Evolutionary conservation across 192 early-diverging fungal species (phyloP).

Genomic region (Entomortierella beljakovae): DNA sequence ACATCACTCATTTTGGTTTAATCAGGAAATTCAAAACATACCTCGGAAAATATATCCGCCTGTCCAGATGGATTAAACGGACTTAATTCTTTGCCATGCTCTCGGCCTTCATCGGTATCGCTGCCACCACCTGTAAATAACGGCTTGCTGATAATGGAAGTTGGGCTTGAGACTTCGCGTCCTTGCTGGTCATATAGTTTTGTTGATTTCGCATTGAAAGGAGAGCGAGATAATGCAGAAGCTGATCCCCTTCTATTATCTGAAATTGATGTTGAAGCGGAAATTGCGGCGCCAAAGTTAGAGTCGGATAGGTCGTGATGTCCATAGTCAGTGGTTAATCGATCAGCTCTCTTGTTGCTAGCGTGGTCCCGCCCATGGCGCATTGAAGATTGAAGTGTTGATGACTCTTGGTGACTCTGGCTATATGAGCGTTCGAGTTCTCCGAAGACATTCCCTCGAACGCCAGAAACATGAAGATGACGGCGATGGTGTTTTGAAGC

Average conservation of each 20-base stretch:
- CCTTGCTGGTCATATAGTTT: conserved; percentile 15
- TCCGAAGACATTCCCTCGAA: conserved; percentile 46
- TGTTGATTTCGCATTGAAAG: conserved; percentile 24
- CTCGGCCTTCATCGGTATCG: conserved; percentile 5
- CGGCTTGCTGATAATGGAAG: conserved; percentile 11
- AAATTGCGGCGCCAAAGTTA: background rate
- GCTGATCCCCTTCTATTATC: conserved; percentile 9
- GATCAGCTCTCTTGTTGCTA: conserved; percentile 7
- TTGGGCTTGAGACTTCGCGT: conserved; percentile 10
- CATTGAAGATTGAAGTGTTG: background rate
- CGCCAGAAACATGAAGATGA: conserved; percentile 19
- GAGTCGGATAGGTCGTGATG: background rate
- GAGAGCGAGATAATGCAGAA: conserved; percentile 10
- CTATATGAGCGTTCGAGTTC: conserved; percentile 49
- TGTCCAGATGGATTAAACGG: background rate
- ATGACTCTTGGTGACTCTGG: conserved; percentile 10
- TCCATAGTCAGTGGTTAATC: background rate
- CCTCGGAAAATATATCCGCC: conserved; percentile 15
- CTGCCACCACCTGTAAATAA: conserved; percentile 14
- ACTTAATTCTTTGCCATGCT: background rate
- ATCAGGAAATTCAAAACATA: conserved; percentile 8
- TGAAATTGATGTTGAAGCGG: conserved; percentile 25
- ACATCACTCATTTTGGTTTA: background rate
- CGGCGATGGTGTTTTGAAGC: conserved; percentile 18
- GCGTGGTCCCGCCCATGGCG: conserved; percentile 5